phyloP scores from a whole-genome alignment of 345 rosid genomes.

The Eucalyptus curtisii region DNA sequence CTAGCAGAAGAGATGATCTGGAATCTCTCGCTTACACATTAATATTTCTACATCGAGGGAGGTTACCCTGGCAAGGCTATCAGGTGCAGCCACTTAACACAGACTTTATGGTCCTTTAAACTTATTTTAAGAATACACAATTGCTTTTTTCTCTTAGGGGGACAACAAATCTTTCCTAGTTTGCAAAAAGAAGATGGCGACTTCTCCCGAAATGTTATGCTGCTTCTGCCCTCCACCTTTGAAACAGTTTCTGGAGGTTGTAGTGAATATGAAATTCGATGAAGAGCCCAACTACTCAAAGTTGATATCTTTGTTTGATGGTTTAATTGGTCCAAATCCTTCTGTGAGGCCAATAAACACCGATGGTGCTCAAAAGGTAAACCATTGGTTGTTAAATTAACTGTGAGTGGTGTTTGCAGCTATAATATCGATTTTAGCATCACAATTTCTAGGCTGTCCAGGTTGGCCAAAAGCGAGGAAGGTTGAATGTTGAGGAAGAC shows the following conservation, averaged over 20 bases:
- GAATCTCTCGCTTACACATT: slow-evolving; percentile 97
- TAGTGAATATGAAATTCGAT: slow-evolving; percentile 90
- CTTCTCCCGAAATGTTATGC: slow-evolving; percentile 80
- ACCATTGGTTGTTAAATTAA: not conserved
- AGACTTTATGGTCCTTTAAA: not conserved
- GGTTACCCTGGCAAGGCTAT: slow-evolving; percentile 99
- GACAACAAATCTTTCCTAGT: slow-evolving; percentile 96
- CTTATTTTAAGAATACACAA: not conserved
- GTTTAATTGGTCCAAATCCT: slow-evolving; percentile 61
- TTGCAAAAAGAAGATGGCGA: slow-evolving; percentile 96
- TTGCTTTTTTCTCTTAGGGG: slow-evolving; percentile 32
- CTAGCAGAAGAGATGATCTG: slow-evolving; percentile 97
- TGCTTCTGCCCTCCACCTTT: slow-evolving; percentile 89
- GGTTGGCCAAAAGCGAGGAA: slow-evolving; percentile 94
- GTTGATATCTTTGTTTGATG: slow-evolving; percentile 75
- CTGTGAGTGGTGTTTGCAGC: not conserved
- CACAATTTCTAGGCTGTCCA: slow-evolving; percentile 45
- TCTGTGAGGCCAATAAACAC: slow-evolving; percentile 82
- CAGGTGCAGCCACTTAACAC: slow-evolving; percentile 32
- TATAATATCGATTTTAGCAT: not conserved
- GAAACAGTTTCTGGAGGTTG: slow-evolving; percentile 77
- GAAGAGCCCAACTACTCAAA: slow-evolving; percentile 97
- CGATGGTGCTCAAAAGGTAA: slow-evolving; percentile 91
- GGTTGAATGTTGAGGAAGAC: slow-evolving; percentile 66
- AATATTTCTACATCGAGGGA: slow-evolving; percentile 83